Evolutionary conservation across 108 stramenopile species (phyloP).

Genomic region (Heterococcus sp.): DNA sequence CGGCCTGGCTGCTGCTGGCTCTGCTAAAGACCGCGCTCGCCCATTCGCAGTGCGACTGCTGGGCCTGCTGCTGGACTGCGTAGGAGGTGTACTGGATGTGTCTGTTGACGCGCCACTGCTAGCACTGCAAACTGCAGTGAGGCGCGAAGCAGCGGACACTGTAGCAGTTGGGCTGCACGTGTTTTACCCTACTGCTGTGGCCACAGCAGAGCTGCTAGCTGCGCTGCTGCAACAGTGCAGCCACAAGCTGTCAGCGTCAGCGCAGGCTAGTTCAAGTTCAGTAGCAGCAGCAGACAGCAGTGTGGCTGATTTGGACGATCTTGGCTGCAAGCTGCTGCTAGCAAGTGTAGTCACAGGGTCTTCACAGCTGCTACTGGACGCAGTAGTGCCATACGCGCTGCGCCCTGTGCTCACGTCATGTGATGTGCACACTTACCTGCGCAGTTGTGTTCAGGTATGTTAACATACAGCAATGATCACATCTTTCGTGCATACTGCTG

Average conservation of each 20-base stretch:
- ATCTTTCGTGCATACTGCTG: no score
- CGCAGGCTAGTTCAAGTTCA: neutral
- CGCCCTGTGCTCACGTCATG: conserved; percentile 8
- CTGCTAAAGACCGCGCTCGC: neutral
- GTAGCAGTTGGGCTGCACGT: conserved; percentile 19
- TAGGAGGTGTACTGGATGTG: conserved; percentile 18
- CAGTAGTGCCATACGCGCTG: conserved; percentile 21
- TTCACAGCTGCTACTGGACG: conserved; percentile 15
- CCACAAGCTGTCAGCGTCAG: neutral
- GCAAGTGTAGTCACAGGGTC: conserved; percentile 9
- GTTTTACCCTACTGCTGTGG: conserved; percentile 9
- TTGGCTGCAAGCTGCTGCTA: conserved; percentile 27
- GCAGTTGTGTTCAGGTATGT: no score
- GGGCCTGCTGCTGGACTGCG: conserved; percentile 21
- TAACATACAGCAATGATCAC: no score
- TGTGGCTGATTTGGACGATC: conserved; percentile 20
- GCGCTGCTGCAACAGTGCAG: conserved; percentile 1
- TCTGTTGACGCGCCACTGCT: neutral
- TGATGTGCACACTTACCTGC: conserved; percentile 27
- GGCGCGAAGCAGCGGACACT: conserved; percentile 26
- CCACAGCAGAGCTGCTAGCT: conserved; percentile 7
- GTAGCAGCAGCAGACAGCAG: neutral
- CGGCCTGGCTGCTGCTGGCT: conserved; percentile 7
- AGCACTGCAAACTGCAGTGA: neutral
- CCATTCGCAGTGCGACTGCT: conserved; percentile 23